These are phyloP conservation scores for Phytophthora pluvialis DNA, from an alignment of 352 stramenopile species.

Conservation along the genomic window DNA sequence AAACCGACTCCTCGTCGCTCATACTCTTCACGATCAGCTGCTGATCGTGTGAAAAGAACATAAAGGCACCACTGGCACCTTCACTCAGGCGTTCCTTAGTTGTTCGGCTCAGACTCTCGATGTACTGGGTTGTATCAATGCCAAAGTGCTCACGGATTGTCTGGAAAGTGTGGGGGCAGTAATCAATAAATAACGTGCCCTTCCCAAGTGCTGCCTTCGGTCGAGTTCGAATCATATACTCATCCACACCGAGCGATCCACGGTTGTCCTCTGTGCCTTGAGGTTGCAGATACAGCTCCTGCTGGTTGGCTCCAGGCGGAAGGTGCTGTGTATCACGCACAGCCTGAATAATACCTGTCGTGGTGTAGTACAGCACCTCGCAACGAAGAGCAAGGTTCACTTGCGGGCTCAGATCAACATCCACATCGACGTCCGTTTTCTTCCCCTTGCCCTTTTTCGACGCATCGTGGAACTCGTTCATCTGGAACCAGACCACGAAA, in stretches of 20 bases:
- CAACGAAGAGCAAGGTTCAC: slow-evolving; percentile 86
- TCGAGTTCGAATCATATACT: slow-evolving; percentile 85
- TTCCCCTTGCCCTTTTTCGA: slow-evolving; percentile 47
- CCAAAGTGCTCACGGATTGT: slow-evolving; percentile 88
- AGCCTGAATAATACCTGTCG: slow-evolving; percentile 88
- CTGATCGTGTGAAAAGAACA: slow-evolving; percentile 91
- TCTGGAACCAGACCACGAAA: slow-evolving; percentile 90
- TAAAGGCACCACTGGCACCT: slow-evolving; percentile 87
- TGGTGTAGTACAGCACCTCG: slow-evolving; percentile 90
- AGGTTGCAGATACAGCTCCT: slow-evolving; percentile 82
- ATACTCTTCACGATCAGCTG: slow-evolving; percentile 92
- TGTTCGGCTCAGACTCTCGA: slow-evolving; percentile 81
- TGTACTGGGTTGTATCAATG: slow-evolving; percentile 85
- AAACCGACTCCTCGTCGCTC: slow-evolving; percentile 85
- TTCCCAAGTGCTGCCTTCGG: slow-evolving; percentile 77
- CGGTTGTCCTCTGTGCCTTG: slow-evolving; percentile 82
- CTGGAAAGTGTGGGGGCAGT: slow-evolving; percentile 87
- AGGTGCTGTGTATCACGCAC: slow-evolving; percentile 77
- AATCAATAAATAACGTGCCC: slow-evolving; percentile 88
- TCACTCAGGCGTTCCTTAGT: slow-evolving; percentile 89
- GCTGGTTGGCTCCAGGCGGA: slow-evolving; percentile 68
- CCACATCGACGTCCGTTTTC: slow-evolving; percentile 80
- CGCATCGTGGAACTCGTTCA: slow-evolving; percentile 81
- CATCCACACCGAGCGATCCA: slow-evolving; percentile 76
- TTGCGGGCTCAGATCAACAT: slow-evolving; percentile 87